Conservation (phyloP, 2,329 filamentous ascomycete species). For the Albophoma yamanashiensis region DNA sequence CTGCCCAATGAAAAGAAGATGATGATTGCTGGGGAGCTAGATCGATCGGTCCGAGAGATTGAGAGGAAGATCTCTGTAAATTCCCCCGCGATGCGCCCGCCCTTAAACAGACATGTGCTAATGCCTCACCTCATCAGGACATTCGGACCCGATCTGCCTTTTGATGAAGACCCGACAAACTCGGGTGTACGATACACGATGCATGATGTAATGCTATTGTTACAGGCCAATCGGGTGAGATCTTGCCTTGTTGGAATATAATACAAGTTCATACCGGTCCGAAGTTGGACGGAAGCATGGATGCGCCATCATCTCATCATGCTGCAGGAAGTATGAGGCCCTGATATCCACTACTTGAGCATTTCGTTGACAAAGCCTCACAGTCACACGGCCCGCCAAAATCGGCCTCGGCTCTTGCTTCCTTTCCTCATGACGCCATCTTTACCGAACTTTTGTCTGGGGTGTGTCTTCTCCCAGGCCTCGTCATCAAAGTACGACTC, state of each 20-base stretch:
- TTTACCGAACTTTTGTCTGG: constrained; percentile 18
- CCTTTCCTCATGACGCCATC: constrained; percentile 15
- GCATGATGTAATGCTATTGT: constrained; percentile 5
- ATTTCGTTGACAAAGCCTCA: not conserved
- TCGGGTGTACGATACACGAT: not conserved
- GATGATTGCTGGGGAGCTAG: constrained; percentile 87
- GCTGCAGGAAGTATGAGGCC: constrained; percentile 14
- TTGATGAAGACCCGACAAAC: constrained; percentile 20
- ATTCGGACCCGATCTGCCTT: constrained; percentile 50
- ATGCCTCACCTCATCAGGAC: constrained; percentile 26
- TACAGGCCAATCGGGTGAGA: constrained; percentile 13
- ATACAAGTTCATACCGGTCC: constrained; percentile 1
- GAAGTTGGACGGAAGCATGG: not conserved
- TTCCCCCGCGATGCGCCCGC: not conserved
- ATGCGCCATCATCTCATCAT: constrained; percentile 3
- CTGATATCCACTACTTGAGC: constrained; percentile 12
- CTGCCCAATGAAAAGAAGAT: constrained; percentile 83
- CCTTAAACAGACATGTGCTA: constrained; percentile 7
- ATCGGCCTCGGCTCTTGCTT: constrained; percentile 18
- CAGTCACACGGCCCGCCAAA: constrained; percentile 18
- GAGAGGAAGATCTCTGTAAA: constrained; percentile 80
- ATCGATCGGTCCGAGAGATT: constrained; percentile 83
- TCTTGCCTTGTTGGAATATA: not conserved
- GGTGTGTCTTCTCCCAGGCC: constrained; percentile 62
- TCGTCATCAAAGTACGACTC: constrained; percentile 60